Evolutionary conservation across 768 basidiomycete genomes (phyloP), one percentile per base, ranked within the genome.

Genomic region (Cantharellus cinnabarinus): DNA sequence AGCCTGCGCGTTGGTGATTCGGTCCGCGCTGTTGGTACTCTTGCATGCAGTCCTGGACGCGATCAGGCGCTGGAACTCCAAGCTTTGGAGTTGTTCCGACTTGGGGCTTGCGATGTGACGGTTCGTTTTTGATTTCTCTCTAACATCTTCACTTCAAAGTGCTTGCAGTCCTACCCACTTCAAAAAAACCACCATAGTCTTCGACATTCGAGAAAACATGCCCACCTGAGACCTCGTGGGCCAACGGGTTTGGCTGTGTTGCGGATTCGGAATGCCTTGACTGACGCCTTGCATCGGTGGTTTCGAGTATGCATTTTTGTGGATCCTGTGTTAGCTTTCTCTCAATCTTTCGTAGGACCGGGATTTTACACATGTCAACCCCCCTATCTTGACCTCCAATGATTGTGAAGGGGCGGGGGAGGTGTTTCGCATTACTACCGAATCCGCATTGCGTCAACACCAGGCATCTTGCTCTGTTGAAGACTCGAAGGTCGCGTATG

Each of bases 401-500:
- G 95, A 99, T 68, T 91, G 91, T 58, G 95, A 99, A 74, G 95
- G 93, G 7, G 93, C 85, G 4, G 94, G 95, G 20, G 93, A 98
- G 70, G 79, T 86, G 1, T 98, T 98, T 69, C 76, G 78, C 3
- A 73, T 94, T 39, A 72, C 75, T 1, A 71, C 76, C 53, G 64
- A 75, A 34, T 10, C 35, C 10, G 7, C 7, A 63, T 69, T 42
- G 59, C 67, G n/a, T 59, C 65, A 5, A 1, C 59, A 37, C 35
- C 52, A 3, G 5, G 64, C 5, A 29, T 68, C 3, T 58, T 29
- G 20, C 20, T 29, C 20, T 29, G 20, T 29, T 29, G 20, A 29
- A 29, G 20, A 29, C 20, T 29, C 20, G 20, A 64, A 20, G 34
- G 61, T 42, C 34, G 40, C n/a, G 50, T 48, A 20, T 41, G n/a